phyloP scores from a whole-genome alignment of 345 rosid species.

The Nephelium lappaceum region DNA sequence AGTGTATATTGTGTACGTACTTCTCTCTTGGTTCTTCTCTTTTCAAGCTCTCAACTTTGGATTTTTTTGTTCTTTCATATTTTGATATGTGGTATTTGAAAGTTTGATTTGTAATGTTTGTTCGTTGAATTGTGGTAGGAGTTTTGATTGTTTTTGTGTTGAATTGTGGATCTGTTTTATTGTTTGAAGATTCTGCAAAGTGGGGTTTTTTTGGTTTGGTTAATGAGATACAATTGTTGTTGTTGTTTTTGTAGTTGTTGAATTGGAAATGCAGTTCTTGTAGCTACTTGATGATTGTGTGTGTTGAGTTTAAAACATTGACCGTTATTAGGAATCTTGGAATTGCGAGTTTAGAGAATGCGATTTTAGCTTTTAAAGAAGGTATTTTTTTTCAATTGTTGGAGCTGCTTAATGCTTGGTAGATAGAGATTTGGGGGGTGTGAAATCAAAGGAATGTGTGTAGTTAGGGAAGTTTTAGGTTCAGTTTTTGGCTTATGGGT shows the following conservation, averaged over 20 bases:
- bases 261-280: constrained; percentile 14
- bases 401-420: not conserved
- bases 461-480: not conserved
- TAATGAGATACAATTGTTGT: not conserved
- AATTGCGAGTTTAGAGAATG: not conserved
- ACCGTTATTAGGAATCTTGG: not conserved
- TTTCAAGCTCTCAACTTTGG: not conserved
- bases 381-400: too few relatives aligned
- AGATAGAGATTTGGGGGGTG: not conserved
- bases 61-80: not conserved
- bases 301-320: not conserved
- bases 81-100: not conserved
- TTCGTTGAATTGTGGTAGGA: not conserved
- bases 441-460: not conserved
- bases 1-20: constrained; percentile 76
- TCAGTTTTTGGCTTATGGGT: not conserved
- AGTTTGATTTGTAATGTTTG: not conserved
- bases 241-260: constrained; percentile 1
- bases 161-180: constrained; percentile 5
- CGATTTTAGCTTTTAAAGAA: not conserved
- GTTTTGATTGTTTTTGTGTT: not conserved
- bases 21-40: not conserved
- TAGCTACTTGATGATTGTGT: not conserved
- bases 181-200: not conserved
- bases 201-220: not conserved